A percentile compares a stretch with the other conserved stretches of the same genome.
Evolutionary conservation across 371 early-diverging fungal species (phyloP).

Genomic region (Synchytrium microbalum): DNA sequence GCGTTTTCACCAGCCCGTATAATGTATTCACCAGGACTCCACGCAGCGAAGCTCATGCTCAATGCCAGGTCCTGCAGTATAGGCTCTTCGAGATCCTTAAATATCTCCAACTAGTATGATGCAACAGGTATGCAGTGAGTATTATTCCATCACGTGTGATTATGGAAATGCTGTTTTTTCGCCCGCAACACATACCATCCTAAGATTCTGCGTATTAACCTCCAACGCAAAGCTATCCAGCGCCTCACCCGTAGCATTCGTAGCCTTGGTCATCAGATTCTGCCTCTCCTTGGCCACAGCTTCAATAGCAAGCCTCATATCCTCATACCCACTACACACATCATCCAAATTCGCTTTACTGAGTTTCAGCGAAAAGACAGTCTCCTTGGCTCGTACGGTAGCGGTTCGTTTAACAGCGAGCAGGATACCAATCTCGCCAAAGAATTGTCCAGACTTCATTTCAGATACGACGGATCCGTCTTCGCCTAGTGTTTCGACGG

Average conservation of each 20-base stretch:
- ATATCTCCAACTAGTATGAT: too few species aligned
- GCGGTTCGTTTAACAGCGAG: constrained; percentile 46
- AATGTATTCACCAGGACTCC: too few species aligned
- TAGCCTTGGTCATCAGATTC: too few species aligned
- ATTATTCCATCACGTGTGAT: too few species aligned
- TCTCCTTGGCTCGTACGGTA: constrained; percentile 25
- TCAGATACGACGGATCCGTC: constrained; percentile 26
- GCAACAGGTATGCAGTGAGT: too few species aligned
- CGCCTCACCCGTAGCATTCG: constrained; percentile 6
- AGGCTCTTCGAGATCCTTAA: too few species aligned
- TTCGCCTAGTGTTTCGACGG: constrained; percentile 21
- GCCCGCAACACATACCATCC: constrained; percentile 17
- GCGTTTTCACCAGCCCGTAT: too few species aligned
- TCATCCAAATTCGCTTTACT: constrained; percentile 9
- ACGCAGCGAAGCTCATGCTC: too few species aligned
- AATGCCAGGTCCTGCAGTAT: too few species aligned
- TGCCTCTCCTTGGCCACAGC: constrained; percentile 9
- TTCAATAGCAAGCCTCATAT: constrained; percentile 4
- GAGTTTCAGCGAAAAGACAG: constrained; percentile 38
- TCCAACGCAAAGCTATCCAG: constrained; percentile 23
- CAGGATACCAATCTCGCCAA: constrained; percentile 20
- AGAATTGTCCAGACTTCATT: constrained; percentile 21
- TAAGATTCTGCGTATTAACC: constrained; percentile 19
- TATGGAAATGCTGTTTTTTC: too few species aligned
- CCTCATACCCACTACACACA: constrained; percentile 5